Evolutionary conservation across 2,329 filamentous ascomycete genomes (phyloP), one percentile per base, ranked within the genome.

Genomic region (Aspergillus fructus): DNA sequence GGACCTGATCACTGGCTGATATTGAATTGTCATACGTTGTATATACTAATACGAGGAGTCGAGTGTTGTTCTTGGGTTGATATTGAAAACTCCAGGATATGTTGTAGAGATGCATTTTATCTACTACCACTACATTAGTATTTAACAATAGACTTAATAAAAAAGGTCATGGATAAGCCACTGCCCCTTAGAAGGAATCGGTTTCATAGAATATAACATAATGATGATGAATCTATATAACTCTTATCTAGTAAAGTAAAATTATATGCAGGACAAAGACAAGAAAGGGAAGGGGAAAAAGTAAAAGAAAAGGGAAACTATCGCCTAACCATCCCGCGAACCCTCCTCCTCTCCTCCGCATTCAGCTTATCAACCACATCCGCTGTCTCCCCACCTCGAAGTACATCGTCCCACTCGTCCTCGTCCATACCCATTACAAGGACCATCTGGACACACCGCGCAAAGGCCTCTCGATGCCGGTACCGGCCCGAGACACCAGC

Each of bases 391-490:
- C 74, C 75, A 37, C 78, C 81, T 33, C 79, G 75, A 41, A 81
- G 76, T 5, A 93, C 74, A 73, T 94, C 91, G 48, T 93, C 90
- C 90, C 92, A 96, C 75, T 97, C 93, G 57, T 97, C 93, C 34
- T 94, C 90, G 71, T 97, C 93, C 91, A 97, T 96, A 65, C 93
- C 93, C 71, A 93, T 87, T 15, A 96, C 85, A 80, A 96, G 85
- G 56, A 89, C 85, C 66, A 96, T 88, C 80, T 97, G 91, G 58
- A 83, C 82, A 57, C 89, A 90, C 67, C 87, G 85, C 27, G 83
- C 81, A 77, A 97, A 96, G 3, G 84, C 76, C 68, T 96, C 92
- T 33, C 91, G 81, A 37, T 94, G 83, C 2, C 84, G 84, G 70
- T 96, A 97, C 67, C 89, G 86, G 4, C 68, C 72, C 8, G 71